phyloP scores from a whole-genome alignment of 768 basidiomycete genomes.

The Antrodiella citrinella region DNA sequence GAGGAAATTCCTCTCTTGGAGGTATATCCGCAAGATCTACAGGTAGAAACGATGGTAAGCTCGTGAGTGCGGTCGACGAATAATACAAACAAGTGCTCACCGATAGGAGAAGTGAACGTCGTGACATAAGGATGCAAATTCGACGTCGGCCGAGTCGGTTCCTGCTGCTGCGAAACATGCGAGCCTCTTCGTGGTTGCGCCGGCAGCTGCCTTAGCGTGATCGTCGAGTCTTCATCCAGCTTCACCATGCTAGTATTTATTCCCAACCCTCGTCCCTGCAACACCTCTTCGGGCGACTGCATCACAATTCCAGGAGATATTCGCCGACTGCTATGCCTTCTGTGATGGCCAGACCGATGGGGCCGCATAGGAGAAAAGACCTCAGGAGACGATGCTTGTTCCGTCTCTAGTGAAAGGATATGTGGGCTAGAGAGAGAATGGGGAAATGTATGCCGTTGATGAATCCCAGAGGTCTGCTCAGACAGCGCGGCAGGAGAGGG shows the following conservation, averaged over 20 bases:
- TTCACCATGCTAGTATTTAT: not conserved
- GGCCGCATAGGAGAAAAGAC: not conserved
- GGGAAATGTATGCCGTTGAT: slow-evolving; percentile 19
- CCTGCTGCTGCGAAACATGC: not conserved
- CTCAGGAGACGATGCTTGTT: not conserved
- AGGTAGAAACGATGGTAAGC: not conserved
- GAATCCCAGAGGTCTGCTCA: too few species aligned
- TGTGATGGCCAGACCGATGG: not conserved
- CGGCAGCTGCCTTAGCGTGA: not conserved
- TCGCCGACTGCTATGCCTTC: not conserved
- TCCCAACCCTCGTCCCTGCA: not conserved
- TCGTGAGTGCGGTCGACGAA: not conserved
- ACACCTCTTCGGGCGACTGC: not conserved
- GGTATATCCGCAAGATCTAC: slow-evolving; percentile 17
- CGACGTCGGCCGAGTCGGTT: slow-evolving; percentile 6
- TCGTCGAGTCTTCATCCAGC: not conserved
- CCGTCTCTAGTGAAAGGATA: slow-evolving; percentile 3
- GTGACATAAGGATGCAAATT: slow-evolving; percentile 25
- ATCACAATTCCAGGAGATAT: not conserved
- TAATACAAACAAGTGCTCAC: slow-evolving; percentile 12
- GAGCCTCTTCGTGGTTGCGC: not conserved
- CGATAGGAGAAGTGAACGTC: slow-evolving; percentile 32
- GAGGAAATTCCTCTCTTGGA: slow-evolving; percentile 11
- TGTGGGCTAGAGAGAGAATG: slow-evolving; percentile 19
- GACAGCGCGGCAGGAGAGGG: too few species aligned